These are phyloP conservation scores for Agaricus blazei DNA, from an alignment of 768 basidiomycete genomes.

Conservation along the genomic window DNA sequence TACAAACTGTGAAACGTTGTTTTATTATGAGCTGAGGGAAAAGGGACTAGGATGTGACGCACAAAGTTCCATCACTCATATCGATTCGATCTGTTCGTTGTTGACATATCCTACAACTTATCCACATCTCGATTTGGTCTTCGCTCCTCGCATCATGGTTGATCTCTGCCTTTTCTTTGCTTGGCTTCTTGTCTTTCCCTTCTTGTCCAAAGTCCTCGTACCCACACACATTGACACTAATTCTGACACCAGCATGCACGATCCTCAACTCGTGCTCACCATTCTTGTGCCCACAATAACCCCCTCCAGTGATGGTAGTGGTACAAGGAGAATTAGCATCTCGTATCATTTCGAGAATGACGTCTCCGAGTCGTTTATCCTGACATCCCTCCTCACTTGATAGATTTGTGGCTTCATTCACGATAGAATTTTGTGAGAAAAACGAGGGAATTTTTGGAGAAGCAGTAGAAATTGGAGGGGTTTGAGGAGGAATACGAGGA, in stretches of 20 bases:
- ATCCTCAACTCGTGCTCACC: constrained; percentile 43
- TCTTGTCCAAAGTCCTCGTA: constrained; percentile 2
- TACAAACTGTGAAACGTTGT: constrained; percentile 30
- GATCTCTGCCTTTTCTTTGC: constrained; percentile 9
- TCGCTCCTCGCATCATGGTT: neutral
- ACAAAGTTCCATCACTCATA: constrained; percentile 52
- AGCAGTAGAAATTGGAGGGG: too few relatives aligned
- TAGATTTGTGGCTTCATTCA: too few relatives aligned
- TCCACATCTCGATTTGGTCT: constrained; percentile 35
- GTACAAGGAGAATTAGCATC: constrained; percentile 30
- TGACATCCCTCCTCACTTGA: constrained; percentile 20
- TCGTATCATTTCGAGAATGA: constrained; percentile 27
- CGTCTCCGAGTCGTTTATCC: constrained; percentile 34
- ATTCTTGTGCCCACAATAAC: constrained; percentile 26
- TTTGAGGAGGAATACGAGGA: too few relatives aligned
- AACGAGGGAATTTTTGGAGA: too few relatives aligned
- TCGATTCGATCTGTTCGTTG: constrained; percentile 24
- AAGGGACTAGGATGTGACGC: constrained; percentile 19
- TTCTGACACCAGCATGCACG: constrained; percentile 31
- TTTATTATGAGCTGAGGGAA: neutral
- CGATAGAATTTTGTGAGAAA: too few relatives aligned
- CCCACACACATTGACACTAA: constrained; percentile 21
- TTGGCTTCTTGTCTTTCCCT: constrained; percentile 9
- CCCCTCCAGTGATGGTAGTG: constrained; percentile 10
- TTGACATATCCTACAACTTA: constrained; percentile 44